Conservation (phyloP, 805 yeast species). For the Ogataea methanolica region DNA sequence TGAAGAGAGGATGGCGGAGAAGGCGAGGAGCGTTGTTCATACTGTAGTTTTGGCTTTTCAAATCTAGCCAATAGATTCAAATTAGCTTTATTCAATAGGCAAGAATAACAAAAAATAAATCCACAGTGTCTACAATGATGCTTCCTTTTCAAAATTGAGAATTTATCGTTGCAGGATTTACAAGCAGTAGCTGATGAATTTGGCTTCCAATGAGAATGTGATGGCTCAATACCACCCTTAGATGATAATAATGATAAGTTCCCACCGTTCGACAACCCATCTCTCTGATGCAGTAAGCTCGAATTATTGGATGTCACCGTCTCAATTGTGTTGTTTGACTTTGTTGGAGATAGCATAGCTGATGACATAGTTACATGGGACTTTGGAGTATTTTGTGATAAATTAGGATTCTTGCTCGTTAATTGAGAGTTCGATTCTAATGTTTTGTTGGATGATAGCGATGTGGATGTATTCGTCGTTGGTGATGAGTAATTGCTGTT, state of each 20-base stretch:
- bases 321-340: conserved; percentile 2
- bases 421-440: neutral
- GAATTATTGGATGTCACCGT: neutral
- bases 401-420: neutral
- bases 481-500: neutral
- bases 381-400: neutral
- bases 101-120: conserved; percentile 36
- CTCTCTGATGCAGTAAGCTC: neutral
- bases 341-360: conserved; percentile 1
- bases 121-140: conserved; percentile 56
- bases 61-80: conserved; percentile 32
- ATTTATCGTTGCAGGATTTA: conserved; percentile 23
- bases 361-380: neutral
- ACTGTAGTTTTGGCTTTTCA: conserved; percentile 20
- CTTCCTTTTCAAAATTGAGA: conserved; percentile 30
- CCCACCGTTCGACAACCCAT: neutral
- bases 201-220: conserved; percentile 50
- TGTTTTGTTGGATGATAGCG: neutral
- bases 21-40: neutral
- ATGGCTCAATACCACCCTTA: conserved; percentile 35
- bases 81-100: conserved; percentile 27
- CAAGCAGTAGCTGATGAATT: conserved; percentile 37
- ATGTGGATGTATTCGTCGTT: neutral
- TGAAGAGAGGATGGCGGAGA: neutral
- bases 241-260: conserved; percentile 3